Base-by-base conservation (phyloP, 495 filamentous ascomycete genomes). In the Neurospora sp. region DNA sequence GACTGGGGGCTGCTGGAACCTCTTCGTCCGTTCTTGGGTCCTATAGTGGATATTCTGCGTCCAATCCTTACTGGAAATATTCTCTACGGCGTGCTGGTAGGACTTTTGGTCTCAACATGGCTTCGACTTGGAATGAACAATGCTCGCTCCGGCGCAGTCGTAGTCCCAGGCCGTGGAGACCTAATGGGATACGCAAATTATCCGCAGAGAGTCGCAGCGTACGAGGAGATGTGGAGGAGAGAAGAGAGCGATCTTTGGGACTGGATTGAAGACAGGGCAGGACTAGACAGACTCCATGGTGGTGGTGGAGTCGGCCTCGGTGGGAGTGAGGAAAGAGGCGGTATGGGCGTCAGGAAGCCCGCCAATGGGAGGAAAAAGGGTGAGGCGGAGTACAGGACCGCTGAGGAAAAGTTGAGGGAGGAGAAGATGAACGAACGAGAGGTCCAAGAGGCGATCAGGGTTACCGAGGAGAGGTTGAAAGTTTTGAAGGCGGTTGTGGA, bases 171-270 rank as follows among this genome's bases (percentile, higher is more conserved):
- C 54, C 77, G 82, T 71, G 80, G 78, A 70, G 78, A 70, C 66
- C 84, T 78, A 66, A 81, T 77, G 73, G 77, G 74, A 70, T 79
- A 83, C 75, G 48, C 81, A 73, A 78, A 83, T 79, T 79, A 83
- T 76, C 88, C 94, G 8, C 89, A 94, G 73, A 88, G 93, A 7
- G 79, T 92, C 21, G 90, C 90, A 34, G 95, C 94, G 7, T 99
- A 98, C 80, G 95, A 98, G 74, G 91, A 97, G 82, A 91, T 97
- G 76, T 99, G 96, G 96, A 87, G 89, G 21, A 83, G 88, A 21
- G 96, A 98, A 78, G 96, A 99, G 79, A 93, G 89, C 76, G 93
- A 94, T 71, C 83, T 99, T 10, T 99, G 96, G 96, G 90, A 92
- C 70, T 99, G 96, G 96, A 84, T 99, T 13, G 96, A 99, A 77